Evolutionary conservation across 129 eudicot genomes (phyloP).

Genomic region (Tanacetum coccineum): DNA sequence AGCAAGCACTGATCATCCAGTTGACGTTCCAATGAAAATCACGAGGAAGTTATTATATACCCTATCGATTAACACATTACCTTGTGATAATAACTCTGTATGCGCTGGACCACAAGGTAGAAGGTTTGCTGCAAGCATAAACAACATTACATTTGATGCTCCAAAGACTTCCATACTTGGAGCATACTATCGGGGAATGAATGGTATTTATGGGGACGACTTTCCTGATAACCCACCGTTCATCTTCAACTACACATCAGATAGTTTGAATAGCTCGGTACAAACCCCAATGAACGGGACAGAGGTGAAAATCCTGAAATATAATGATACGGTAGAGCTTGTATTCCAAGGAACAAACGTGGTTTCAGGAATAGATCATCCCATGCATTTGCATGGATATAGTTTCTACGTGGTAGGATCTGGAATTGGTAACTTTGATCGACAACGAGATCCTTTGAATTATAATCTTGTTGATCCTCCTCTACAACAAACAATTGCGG

Average conservation of each 20-base stretch:
- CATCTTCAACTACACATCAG: constrained; percentile 42
- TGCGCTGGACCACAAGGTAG: constrained; percentile 26
- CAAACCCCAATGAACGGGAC: constrained; percentile 34
- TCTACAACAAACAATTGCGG: constrained; percentile 49
- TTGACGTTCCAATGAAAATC: constrained; percentile 37
- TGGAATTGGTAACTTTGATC: constrained; percentile 63
- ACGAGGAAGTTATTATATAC: constrained; percentile 31
- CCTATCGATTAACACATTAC: constrained; percentile 28
- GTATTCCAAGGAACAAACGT: constrained; percentile 60
- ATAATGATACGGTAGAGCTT: constrained; percentile 50
- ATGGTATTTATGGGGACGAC: constrained; percentile 38
- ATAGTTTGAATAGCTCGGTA: constrained; percentile 8
- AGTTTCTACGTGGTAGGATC: constrained; percentile 70
- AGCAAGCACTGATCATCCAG: constrained; percentile 30
- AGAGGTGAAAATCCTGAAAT: constrained; percentile 35
- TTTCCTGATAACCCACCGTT: constrained; percentile 56
- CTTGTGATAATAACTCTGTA: constrained; percentile 24
- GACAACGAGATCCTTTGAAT: constrained; percentile 35
- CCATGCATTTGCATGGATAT: constrained; percentile 72
- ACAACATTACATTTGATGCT: constrained; percentile 36
- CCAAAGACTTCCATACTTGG: constrained; percentile 42
- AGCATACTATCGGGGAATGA: constrained; percentile 38
- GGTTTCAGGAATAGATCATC: constrained; percentile 45
- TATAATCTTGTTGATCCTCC: constrained; percentile 80
- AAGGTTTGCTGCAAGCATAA: constrained; percentile 44